A percentile compares a stretch with the other conserved stretches of the same genome.
phyloP scores from a whole-genome alignment of 1,139 yeast genomes.

The Kurtzmaniella quercitrusa region DNA sequence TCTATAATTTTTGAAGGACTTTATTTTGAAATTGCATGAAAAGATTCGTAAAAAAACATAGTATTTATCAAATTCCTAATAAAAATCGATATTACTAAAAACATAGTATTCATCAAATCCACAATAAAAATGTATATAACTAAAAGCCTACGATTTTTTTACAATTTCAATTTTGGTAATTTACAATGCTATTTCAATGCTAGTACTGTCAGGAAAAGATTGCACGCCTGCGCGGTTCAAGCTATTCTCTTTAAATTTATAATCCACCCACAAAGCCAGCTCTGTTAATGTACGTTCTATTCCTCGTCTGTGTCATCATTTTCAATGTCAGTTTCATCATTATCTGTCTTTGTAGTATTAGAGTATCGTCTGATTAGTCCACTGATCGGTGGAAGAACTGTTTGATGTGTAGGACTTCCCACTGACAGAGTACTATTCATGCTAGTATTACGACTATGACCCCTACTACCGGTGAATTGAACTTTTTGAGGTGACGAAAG shows the following conservation, averaged over 20 bases:
- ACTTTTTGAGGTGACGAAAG: conserved; percentile 39
- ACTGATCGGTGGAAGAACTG: conserved; percentile 28
- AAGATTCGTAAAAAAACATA: no score
- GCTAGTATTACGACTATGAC: conserved; percentile 32
- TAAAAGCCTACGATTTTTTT: background rate
- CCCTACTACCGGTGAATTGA: conserved; percentile 30
- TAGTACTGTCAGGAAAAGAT: background rate
- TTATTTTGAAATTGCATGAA: no score
- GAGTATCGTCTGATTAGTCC: conserved; percentile 20
- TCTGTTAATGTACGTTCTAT: conserved; percentile 4
- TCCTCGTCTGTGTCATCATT: conserved; percentile 17
- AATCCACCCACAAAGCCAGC: conserved; percentile 6
- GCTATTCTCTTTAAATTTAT: background rate
- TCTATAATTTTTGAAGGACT: no score
- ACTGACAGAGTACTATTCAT: conserved; percentile 22
- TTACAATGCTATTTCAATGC: background rate
- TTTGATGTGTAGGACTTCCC: conserved; percentile 13
- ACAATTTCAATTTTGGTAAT: background rate
- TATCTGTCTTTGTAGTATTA: conserved; percentile 15
- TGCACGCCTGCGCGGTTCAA: background rate
- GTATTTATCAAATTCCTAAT: no score
- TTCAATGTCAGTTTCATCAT: conserved; percentile 36
- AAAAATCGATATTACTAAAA: no score
- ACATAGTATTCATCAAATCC: no score
- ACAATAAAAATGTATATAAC: no score